Evolutionary conservation across 2,329 filamentous ascomycete genomes (phyloP), one percentile per base, ranked within the genome.

Genomic region (Chrysoporthe cubensis): DNA sequence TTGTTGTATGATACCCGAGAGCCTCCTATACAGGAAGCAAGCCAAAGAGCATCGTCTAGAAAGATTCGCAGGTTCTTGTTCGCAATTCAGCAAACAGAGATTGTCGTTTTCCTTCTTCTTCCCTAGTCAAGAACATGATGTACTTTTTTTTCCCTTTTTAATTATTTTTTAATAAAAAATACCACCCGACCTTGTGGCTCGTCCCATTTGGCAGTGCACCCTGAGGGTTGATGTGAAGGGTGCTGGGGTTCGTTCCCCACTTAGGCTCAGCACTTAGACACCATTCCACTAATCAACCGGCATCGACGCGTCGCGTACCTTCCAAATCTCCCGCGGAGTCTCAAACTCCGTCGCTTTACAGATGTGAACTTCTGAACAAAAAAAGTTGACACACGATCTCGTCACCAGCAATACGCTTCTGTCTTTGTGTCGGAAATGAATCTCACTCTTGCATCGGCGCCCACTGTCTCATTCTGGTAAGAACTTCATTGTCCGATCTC

Each of bases 1-100:
- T 60, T 70, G 73, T 71, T 71, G 62, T 67, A 73, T 78, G 78
- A 81, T 80, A 81, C 79, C 78, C 79, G 54, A 48, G 40, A 18
- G 11, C 40, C n/a, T 42, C 14, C 50, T 54, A 34, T 54, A 34
- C 50, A 54, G 50, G 2, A 54, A 16, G 21, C 13, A 54, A 34
- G 26, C 50, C 16, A 54, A 26, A 54, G 14, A 54, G 4, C 16
- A 1, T 34, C 16, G 26, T 21, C 26, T 18, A 54, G 21, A 32
- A 13, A 16, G 14, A 34, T 32, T 1, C 21, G 8, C 13, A 21
- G 21, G 14, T 16, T 54, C 11, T 34, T 34, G 11, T 54, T 52
- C 26, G 32, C 50, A 34, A 16, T 21, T 54, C 50, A 54, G 50
- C 21, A 32, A 26, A 54, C 21, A 54, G 26, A 54, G 21, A 1